These are phyloP conservation scores for Dittrichia graveolens DNA, from an alignment of 129 eudicot genomes.

Conservation along the genomic window DNA sequence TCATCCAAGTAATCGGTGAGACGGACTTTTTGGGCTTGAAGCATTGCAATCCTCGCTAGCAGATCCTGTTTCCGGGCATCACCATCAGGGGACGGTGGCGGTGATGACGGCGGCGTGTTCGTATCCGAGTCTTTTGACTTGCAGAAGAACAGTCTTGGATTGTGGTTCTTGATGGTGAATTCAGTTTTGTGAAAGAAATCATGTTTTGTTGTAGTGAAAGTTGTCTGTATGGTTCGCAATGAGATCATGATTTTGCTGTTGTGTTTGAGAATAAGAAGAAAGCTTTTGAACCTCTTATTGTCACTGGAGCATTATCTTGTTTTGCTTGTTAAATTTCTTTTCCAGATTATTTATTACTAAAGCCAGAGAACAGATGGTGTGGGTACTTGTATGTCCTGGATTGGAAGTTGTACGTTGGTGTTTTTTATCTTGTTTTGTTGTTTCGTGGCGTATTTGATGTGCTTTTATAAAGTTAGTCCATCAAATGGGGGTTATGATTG, in stretches of 20 bases:
- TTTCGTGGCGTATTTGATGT: neutral
- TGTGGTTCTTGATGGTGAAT: slow-evolving; percentile 36
- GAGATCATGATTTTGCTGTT: slow-evolving; percentile 53
- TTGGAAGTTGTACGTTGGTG: slow-evolving; percentile 6
- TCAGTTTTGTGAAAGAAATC: slow-evolving; percentile 34
- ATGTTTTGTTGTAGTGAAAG: slow-evolving; percentile 46
- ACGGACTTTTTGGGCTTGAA: slow-evolving; percentile 87
- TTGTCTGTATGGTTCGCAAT: slow-evolving; percentile 56
- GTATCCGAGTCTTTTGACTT: slow-evolving; percentile 55
- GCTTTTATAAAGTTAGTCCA: too few relatives aligned
- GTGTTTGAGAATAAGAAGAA: slow-evolving; percentile 21
- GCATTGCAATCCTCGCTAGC: slow-evolving; percentile 77
- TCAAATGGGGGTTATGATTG: too few relatives aligned
- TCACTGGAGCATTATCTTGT: slow-evolving; percentile 30
- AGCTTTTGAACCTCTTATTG: slow-evolving; percentile 37
- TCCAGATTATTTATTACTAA: neutral
- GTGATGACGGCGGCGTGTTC: slow-evolving; percentile 24
- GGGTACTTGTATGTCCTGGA: slow-evolving; percentile 9
- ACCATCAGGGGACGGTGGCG: slow-evolving; percentile 49
- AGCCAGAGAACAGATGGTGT: neutral
- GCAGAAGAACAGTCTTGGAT: slow-evolving; percentile 39
- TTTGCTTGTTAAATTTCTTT: neutral
- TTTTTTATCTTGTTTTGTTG: neutral
- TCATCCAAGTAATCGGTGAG: slow-evolving; percentile 82
- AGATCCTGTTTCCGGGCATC: slow-evolving; percentile 68